Base-by-base conservation (phyloP, 139 green algal species). In the Raphidocelis subcapitata region DNA sequence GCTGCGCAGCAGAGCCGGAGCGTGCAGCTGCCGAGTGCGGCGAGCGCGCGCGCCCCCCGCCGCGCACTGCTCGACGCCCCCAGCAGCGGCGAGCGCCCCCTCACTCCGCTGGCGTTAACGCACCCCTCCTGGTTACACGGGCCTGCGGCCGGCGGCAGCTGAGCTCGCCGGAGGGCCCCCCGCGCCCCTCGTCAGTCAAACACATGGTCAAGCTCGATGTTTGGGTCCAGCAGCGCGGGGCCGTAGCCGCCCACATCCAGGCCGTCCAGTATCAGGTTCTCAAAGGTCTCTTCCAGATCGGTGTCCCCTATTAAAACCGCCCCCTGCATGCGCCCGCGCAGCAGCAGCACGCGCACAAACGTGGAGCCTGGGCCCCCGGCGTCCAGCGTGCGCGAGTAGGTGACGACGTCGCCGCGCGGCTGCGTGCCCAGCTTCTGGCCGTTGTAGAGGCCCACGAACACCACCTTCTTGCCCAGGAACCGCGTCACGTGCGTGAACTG, bases 371-470 rank as follows among this genome's bases (percentile, higher is more conserved):
- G 1, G 36, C 70, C 77, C n/a, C 23, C 47, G 24, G 52, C 82
- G 49, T 85, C 73, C 4, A 59, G 79, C 0, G 72, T 69, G 2
- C 89, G 67, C 26, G 63, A 83, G 79, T 95, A 95, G 49, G 72
- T 77, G 20, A 83, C 49, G 4, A 96, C 66, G 66, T 95, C 88
- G 5, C 75, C 23, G 0, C 46, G 74, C 0, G 78, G 75, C 73
- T 93, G 83, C 0, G 66, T 29, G n/a, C 92, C 80, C 49, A 97
- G 70, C 35, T 78, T 54, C 74, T 97, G 92, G 15, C 87, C 92
- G 75, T 97, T 97, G 88, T 97, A 97, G 14, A 85, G 72, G 0
- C 92, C 92, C 62, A 97, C 72, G 51, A 97, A 82, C 28, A 97
- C 86, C 3, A 94, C 91, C 79, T 94, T 94, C 55, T 76, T 62